Base-by-base conservation (phyloP, 208 protist species). In the Vickermania spadyakhi region DNA sequence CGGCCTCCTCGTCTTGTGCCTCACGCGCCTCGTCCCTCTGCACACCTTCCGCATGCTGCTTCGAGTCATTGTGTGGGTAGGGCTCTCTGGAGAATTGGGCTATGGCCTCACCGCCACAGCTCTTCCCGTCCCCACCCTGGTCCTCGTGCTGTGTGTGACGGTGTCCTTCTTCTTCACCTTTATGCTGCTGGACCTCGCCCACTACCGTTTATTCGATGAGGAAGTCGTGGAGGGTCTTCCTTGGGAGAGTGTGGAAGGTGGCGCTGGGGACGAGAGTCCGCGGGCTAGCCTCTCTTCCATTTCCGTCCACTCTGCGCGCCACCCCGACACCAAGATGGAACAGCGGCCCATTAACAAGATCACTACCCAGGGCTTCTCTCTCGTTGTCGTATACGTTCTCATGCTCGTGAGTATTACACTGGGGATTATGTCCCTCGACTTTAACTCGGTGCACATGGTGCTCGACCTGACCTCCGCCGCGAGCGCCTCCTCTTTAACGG, bases 21-120 rank as follows among this genome's bases (percentile, higher is more conserved):
- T 29, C 5, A 70, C 63, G 2, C 60, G 73, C 49, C 42, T 72
- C 27, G 31, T 82, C 25, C 64, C 77, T 2, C 59, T 84, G 49
- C 31, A 58, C 21, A 63, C 59, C 25, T 0, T 84, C 14, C 76
- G 75, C 23, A 56, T 73, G 2, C 42, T 52, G 5, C 23, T 73
- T 30, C 81, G 83, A 31, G 64, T 60, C 14, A 28, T 76, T 0
- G 86, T 79, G 65, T 94, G 80, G 81, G 49, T 82, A 13, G 4
- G 68, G 23, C 53, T 68, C 11, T 72, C 77, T 13, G 52, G 60
- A 21, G 66, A 31, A 1, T 54, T 91, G 7, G 66, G 73, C 22
- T 74, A 82, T 28, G 77, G 79, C 62, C 77, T 88, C 58, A 75
- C 72, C 14, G 70, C 74, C 18, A 70, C 77, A 30, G 55, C 84